phyloP scores from a whole-genome alignment of 805 yeast species.

The Candida orba region DNA sequence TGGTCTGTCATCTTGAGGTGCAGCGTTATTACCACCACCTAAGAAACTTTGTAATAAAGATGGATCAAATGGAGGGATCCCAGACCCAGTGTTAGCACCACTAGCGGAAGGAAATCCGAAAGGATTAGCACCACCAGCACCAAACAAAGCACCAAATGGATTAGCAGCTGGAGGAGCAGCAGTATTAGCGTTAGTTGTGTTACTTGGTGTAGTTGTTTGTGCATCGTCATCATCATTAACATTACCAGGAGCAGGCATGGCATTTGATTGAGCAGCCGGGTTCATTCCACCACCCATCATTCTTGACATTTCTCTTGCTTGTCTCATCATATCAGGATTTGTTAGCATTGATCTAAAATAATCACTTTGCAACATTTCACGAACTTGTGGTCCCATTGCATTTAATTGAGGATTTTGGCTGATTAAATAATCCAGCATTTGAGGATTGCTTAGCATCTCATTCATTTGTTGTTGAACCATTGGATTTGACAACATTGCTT shows the following conservation, averaged over 20 bases:
- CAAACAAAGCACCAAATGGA: too few species aligned
- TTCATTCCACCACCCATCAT: slow-evolving; percentile 30
- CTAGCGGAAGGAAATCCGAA: not conserved
- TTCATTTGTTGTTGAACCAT: slow-evolving; percentile 75
- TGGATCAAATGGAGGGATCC: slow-evolving; percentile 41
- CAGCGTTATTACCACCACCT: slow-evolving; percentile 26
- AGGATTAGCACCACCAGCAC: not conserved
- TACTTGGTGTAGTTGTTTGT: slow-evolving; percentile 24
- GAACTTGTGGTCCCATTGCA: slow-evolving; percentile 82
- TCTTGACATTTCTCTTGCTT: slow-evolving; percentile 70
- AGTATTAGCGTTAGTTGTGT: slow-evolving; percentile 13
- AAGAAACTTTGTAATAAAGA: slow-evolving; percentile 38
- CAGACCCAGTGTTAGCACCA: slow-evolving; percentile 10
- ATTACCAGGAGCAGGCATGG: slow-evolving; percentile 47
- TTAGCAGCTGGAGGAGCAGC: slow-evolving; percentile 3
- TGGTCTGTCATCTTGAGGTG: slow-evolving; percentile 50
- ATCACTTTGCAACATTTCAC: slow-evolving; percentile 80
- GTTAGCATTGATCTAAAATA: slow-evolving; percentile 70
- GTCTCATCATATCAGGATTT: slow-evolving; percentile 81
- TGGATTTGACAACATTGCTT: slow-evolving; percentile 74
- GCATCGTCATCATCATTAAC: slow-evolving; percentile 13
- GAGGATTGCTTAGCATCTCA: slow-evolving; percentile 78
- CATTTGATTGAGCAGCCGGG: slow-evolving; percentile 20
- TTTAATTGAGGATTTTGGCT: slow-evolving; percentile 79
- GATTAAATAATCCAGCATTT: slow-evolving; percentile 77